phyloP scores from a whole-genome alignment of 192 early-diverging fungal species.

The Gaertneriomyces semiglobifer region DNA sequence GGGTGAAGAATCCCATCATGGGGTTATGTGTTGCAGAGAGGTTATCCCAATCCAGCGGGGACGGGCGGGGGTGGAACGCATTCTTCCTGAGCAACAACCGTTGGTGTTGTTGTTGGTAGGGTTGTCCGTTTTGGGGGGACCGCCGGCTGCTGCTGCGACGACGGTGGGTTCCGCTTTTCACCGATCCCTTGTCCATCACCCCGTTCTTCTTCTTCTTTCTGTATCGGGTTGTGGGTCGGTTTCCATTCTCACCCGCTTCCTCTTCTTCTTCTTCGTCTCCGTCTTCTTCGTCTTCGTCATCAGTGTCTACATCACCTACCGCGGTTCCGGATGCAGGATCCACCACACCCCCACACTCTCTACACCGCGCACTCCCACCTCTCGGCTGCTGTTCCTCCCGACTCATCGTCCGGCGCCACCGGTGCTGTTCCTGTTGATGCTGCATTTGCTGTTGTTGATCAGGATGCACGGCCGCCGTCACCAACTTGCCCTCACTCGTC shows the following conservation, averaged over 20 bases:
- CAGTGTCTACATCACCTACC: too few relatives aligned
- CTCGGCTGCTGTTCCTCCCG: neutral
- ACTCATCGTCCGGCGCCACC: neutral
- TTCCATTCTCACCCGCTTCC: neutral
- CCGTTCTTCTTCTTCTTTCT: too few relatives aligned
- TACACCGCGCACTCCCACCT: too few relatives aligned
- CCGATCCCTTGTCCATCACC: too few relatives aligned
- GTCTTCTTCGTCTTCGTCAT: too few relatives aligned
- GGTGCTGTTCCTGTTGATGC: neutral
- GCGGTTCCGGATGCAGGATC: too few relatives aligned
- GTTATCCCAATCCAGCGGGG: slow-evolving; percentile 34
- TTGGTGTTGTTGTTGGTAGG: neutral
- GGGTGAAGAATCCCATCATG: slow-evolving; percentile 70
- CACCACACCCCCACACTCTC: too few relatives aligned
- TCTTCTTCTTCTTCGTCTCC: neutral
- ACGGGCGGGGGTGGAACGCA: slow-evolving; percentile 34
- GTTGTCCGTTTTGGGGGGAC: too few relatives aligned
- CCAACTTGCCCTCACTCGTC: slow-evolving; percentile 6
- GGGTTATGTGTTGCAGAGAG: slow-evolving; percentile 34
- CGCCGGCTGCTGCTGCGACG: neutral
- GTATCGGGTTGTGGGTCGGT: neutral
- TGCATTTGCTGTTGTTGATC: neutral
- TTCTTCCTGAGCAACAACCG: slow-evolving; percentile 4
- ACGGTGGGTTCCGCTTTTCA: too few relatives aligned
- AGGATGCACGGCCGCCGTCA: slow-evolving; percentile 17